Evolutionary conservation across 768 basidiomycete genomes (phyloP).

Genomic region (Russula sp.): DNA sequence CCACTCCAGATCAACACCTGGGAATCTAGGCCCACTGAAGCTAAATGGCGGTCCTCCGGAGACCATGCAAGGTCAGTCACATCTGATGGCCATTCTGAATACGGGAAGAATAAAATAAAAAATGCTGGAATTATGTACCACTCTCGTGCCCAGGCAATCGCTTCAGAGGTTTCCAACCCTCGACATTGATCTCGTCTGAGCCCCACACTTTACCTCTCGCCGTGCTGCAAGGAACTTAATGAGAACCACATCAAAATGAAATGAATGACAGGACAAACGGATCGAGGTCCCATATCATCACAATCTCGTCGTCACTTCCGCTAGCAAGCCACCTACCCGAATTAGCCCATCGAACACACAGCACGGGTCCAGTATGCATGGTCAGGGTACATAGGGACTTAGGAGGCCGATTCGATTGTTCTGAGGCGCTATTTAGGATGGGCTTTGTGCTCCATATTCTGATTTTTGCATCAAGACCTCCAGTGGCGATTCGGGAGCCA

Average conservation of each 20-base stretch:
- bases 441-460: conserved; percentile 98
- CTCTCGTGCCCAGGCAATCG: conserved; percentile 92
- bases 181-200: conserved; percentile 91
- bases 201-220: conserved; percentile 90
- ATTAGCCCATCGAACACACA: conserved; percentile 91
- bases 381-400: conserved; percentile 88
- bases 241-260: background rate
- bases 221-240: conserved; percentile 43
- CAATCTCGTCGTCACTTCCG: conserved; percentile 92
- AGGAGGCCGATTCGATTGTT: conserved; percentile 67
- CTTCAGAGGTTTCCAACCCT: conserved; percentile 94
- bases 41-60: conserved; percentile 86
- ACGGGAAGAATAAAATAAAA: conserved; percentile 16
- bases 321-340: conserved; percentile 93
- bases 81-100: conserved; percentile 48
- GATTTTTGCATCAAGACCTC: conserved; percentile 92
- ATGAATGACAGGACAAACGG: conserved; percentile 58
- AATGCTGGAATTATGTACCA: conserved; percentile 49
- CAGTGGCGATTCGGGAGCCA: conserved; percentile 94
- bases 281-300: conserved; percentile 97
- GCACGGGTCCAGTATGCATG: conserved; percentile 91
- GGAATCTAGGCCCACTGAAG: conserved; percentile 91
- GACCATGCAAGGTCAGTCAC: conserved; percentile 96
- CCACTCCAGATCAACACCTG: conserved; percentile 94
- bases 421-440: conserved; percentile 72